Percentiles rank a stretch among this genome's conserved stretches.
phyloP scores from a whole-genome alignment of 2,329 filamentous ascomycete genomes.

The Cordyceps cateniannulata region DNA sequence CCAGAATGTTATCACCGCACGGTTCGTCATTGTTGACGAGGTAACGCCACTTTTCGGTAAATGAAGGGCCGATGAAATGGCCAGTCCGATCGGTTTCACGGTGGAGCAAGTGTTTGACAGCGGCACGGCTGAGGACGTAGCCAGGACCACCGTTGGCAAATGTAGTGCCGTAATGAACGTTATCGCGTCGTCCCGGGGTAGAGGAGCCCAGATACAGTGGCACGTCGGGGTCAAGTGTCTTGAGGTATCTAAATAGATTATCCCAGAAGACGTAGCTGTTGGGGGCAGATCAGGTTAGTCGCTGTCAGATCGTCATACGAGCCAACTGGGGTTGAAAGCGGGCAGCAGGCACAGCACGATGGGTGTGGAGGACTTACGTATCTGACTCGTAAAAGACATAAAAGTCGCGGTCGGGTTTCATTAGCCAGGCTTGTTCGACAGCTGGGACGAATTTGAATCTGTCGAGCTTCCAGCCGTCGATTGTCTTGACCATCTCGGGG shows the following conservation, averaged over 20 bases:
- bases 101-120: slow-evolving; percentile 14
- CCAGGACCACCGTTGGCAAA: slow-evolving; percentile 17
- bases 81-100: slow-evolving; percentile 1
- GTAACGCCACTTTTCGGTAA: slow-evolving; percentile 11
- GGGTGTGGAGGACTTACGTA: slow-evolving; percentile 38
- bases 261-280: slow-evolving; percentile 17
- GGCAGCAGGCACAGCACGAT: slow-evolving; percentile 12
- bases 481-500: slow-evolving; percentile 24
- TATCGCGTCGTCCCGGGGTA: slow-evolving; percentile 2
- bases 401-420: slow-evolving; percentile 43
- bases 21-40: slow-evolving; percentile 9
- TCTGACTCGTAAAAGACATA: slow-evolving; percentile 52
- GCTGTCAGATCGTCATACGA: not conserved
- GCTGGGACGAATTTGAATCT: slow-evolving; percentile 53
- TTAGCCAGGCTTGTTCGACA: slow-evolving; percentile 42
- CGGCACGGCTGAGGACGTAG: slow-evolving; percentile 15
- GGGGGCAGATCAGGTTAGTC: not conserved
- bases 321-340: not conserved
- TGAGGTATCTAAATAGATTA: slow-evolving; percentile 15
- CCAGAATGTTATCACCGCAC: slow-evolving; percentile 15
- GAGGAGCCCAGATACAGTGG: slow-evolving; percentile 9
- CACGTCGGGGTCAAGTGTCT: slow-evolving; percentile 10
- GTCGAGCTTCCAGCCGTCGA: slow-evolving; percentile 45
- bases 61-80: not conserved
- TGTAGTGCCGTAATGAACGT: not conserved